Base-by-base conservation (phyloP, 2,329 filamentous ascomycete species). In the Fusarium euwallaceae region DNA sequence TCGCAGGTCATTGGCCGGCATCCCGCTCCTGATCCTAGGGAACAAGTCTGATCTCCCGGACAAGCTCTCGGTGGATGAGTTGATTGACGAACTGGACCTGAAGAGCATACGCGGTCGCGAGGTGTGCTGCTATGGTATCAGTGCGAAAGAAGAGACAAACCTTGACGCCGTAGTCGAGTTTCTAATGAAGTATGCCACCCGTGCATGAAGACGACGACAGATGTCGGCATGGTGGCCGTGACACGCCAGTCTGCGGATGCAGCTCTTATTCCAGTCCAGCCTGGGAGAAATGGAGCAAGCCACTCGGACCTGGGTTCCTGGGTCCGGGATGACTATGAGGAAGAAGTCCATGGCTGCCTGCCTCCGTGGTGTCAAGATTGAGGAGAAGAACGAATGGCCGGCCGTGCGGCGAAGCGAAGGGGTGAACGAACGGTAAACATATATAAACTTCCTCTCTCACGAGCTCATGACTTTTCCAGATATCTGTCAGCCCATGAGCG, bases 101-200 rank as follows among this genome's bases (percentile, higher is more conserved):
- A 97, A 97, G 83, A 91, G 91, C 77, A 95, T 99, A 82, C 93
- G 92, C 70, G 93, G 95, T 80, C 94, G 97, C 65, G 97, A 99
- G 84, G 96, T 99, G 78, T 98, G 95, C 86, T 98, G 97, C 86
- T 99, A 99, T 84, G 96, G 96, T 72, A 98, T 99, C 86, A 98
- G 95, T 83, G 97, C 96, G 71, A 98, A 98, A 84, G 96, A 98
- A 83, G 97, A 99, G 86, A 99, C 96, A 67, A 99, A 99, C 85
- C 91, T 99, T 75, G 96, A 99, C 81, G 97, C 96, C 8, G 97
- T 99, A 62, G 88, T 99, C 79, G 94, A 98, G 82, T 99, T 97
- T 94, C 88, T 99, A 82, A 96, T 99, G 83, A 96, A 95, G 77
- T 93, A 94, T 83, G 93, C 95, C 73, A 94, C 89, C 81, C 92